Evolutionary conservation across 1,284 basidiomycete species (phyloP).

Genomic region (Ustilago esculenta): DNA sequence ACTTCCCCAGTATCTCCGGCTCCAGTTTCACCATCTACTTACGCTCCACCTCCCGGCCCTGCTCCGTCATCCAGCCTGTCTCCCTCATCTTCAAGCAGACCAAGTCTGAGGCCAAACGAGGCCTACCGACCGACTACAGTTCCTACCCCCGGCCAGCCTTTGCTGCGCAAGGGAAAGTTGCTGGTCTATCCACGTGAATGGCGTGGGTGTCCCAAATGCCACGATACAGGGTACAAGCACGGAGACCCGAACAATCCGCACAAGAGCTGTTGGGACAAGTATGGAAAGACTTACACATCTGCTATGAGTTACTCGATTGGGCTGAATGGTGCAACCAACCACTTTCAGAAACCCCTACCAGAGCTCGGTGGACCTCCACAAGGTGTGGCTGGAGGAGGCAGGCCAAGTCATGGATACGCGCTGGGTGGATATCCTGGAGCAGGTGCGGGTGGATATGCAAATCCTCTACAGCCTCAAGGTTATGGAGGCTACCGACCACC

Average conservation of each 20-base stretch:
- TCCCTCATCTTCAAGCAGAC: slow-evolving; percentile 9
- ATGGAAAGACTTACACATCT: slow-evolving; percentile 38
- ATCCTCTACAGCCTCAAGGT: neutral
- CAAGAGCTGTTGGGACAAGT: slow-evolving; percentile 50
- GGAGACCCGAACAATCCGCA: slow-evolving; percentile 47
- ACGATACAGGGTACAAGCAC: slow-evolving; percentile 53
- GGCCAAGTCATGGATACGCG: slow-evolving; percentile 33
- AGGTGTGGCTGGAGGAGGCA: neutral
- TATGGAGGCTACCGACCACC: slow-evolving; percentile 6
- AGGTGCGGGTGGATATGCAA: slow-evolving; percentile 3
- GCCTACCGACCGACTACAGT: slow-evolving; percentile 41
- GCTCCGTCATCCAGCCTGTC: slow-evolving; percentile 3
- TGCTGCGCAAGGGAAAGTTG: slow-evolving; percentile 46
- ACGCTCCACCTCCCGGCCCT: slow-evolving; percentile 23
- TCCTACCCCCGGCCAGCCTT: slow-evolving; percentile 42
- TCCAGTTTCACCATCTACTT: slow-evolving; percentile 10
- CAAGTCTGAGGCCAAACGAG: slow-evolving; percentile 9
- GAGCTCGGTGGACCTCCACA: slow-evolving; percentile 7
- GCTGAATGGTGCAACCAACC: slow-evolving; percentile 14
- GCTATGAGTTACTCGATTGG: slow-evolving; percentile 47
- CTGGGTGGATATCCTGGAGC: slow-evolving; percentile 41
- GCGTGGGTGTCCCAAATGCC: slow-evolving; percentile 48
- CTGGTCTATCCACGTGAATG: slow-evolving; percentile 46
- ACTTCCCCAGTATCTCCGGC: slow-evolving; percentile 1
- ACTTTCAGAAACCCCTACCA: slow-evolving; percentile 44